Percentiles rank a stretch among this genome's conserved stretches.
Evolutionary conservation across 352 stramenopile species (phyloP).

Genomic region (Pythium aristosporum): DNA sequence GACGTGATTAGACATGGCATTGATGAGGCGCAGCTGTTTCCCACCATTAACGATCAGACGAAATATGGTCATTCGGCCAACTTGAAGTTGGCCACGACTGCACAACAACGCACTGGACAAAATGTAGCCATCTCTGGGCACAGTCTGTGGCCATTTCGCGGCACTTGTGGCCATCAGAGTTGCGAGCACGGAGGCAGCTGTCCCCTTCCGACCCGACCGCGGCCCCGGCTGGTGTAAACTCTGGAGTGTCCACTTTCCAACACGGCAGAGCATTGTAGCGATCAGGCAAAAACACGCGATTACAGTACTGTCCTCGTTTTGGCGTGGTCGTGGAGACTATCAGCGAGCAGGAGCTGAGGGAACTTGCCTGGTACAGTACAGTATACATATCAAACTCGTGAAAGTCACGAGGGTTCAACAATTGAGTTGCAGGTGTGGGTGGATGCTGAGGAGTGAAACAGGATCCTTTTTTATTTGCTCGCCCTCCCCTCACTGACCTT

Average conservation of each 20-base stretch:
- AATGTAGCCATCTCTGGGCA: constrained; percentile 15
- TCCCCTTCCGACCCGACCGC: background rate
- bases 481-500: constrained; percentile 15
- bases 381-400: no score
- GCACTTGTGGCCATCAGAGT: background rate
- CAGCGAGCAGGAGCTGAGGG: no score
- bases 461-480: constrained; percentile 20
- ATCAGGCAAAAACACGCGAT: no score
- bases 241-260: constrained; percentile 9
- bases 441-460: background rate
- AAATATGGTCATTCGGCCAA: background rate
- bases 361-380: no score
- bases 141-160: background rate
- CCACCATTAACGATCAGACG: constrained; percentile 6
- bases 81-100: constrained; percentile 14
- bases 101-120: background rate
- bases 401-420: no score
- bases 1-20: constrained; percentile 5
- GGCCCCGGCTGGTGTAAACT: constrained; percentile 9
- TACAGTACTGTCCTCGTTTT: no score
- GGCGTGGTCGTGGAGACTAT: background rate
- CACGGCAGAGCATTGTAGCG: background rate
- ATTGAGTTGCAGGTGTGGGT: no score
- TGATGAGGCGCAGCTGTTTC: constrained; percentile 16
- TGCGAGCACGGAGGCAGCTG: constrained; percentile 9